phyloP scores from a whole-genome alignment of 2,329 filamentous ascomycete species.

The Venturia pyrina region DNA sequence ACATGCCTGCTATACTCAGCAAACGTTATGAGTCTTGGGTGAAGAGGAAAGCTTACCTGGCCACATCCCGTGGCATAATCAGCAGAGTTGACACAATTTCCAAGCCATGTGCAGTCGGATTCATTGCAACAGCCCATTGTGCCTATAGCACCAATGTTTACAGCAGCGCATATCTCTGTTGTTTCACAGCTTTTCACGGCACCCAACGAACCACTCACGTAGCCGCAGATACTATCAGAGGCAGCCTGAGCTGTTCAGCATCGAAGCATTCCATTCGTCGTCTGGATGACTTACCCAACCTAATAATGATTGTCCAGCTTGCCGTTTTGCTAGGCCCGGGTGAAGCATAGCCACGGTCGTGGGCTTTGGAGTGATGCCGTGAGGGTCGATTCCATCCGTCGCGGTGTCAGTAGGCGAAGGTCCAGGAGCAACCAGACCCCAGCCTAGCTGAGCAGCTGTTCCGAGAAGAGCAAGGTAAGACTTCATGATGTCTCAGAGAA shows the following conservation, averaged over 20 bases:
- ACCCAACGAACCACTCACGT: constrained; percentile 5
- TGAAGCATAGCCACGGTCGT: not conserved
- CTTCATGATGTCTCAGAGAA: not conserved
- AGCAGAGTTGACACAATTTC: not conserved
- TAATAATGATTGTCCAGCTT: not conserved
- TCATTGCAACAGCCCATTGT: constrained; percentile 10
- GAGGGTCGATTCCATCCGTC: not conserved
- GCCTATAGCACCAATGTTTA: not conserved
- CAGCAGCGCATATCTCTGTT: constrained; percentile 5
- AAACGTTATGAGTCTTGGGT: not conserved
- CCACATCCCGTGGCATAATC: not conserved
- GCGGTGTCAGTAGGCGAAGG: not conserved
- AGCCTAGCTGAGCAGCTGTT: not conserved
- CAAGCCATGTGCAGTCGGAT: not conserved
- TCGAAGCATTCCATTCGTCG: too few relatives aligned
- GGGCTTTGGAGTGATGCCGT: not conserved
- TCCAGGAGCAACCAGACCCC: not conserved
- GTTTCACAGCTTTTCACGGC: not conserved
- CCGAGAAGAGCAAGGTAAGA: not conserved
- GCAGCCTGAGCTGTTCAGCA: not conserved
- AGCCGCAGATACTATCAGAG: constrained; percentile 12
- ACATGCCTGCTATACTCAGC: not conserved
- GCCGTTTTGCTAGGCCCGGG: not conserved
- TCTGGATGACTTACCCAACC: too few relatives aligned
- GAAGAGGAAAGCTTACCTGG: not conserved